Evolutionary conservation across 1,284 basidiomycete genomes (phyloP).

Genomic region (Cutaneotrichosporon sp.): DNA sequence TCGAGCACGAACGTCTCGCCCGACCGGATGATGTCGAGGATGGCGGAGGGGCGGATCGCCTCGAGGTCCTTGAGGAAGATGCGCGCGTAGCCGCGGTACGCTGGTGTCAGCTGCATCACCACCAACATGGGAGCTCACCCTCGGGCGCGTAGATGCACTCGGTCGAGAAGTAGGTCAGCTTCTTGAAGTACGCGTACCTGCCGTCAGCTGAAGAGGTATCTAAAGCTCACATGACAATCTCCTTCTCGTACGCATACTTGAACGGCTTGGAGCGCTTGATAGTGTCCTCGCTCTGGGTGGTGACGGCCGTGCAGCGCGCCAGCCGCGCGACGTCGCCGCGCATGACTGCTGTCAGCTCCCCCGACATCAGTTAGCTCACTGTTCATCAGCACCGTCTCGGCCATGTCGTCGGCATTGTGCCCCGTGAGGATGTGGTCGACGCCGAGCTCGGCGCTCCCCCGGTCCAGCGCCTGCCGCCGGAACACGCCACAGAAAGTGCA

Average conservation of each 20-base stretch:
- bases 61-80: slow-evolving; percentile 95
- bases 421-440: slow-evolving; percentile 99
- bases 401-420: slow-evolving; percentile 98
- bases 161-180: slow-evolving; percentile 97
- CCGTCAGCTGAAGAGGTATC: no score
- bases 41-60: slow-evolving; percentile 86
- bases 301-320: slow-evolving; percentile 90
- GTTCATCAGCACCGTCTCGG: slow-evolving; percentile 99
- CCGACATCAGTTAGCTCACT: slow-evolving; percentile 61
- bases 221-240: slow-evolving; percentile 99
- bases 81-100: slow-evolving; percentile 94
- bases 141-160: slow-evolving; percentile 99
- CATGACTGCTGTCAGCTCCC: slow-evolving; percentile 66
- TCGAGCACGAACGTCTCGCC: slow-evolving; percentile 84
- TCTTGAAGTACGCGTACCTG: slow-evolving; percentile 99
- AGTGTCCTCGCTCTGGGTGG: slow-evolving; percentile 88
- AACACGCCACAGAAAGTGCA: slow-evolving; percentile 99
- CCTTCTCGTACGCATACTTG: slow-evolving; percentile 99
- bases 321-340: slow-evolving; percentile 94
- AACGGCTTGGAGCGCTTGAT: slow-evolving; percentile 98
- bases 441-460: slow-evolving; percentile 82
- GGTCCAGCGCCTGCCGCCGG: slow-evolving; percentile 89
- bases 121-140: slow-evolving; percentile 36
- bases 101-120: slow-evolving; percentile 49
- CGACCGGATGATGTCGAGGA: slow-evolving; percentile 97